Base-by-base conservation (phyloP, 176 grass and related monocot genomes). In the Poa pratensis region DNA sequence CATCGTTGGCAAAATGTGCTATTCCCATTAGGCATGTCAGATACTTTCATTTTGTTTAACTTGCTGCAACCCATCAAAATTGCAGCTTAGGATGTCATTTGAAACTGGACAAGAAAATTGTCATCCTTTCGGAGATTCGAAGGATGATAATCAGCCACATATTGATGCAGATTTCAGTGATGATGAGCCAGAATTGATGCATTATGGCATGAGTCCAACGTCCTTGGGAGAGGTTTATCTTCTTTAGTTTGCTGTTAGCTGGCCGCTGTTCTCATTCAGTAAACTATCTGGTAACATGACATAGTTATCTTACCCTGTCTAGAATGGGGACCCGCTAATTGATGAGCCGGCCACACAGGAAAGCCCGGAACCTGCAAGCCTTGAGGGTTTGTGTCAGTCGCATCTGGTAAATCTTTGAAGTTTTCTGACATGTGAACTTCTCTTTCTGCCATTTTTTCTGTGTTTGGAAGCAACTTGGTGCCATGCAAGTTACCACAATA, bases 1-100 rank as follows among this genome's bases (percentile, higher is more conserved):
- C 13, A 84, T 62, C 79, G 34, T 83, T 63, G 52, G 57, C 48
- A 28, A 73, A 34, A 37, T 74, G 34, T 84, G 1, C 63, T 50
- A 30, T 30, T 88, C 26, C 30, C 49, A 77, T 45, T 69, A 26
- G 28, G 39, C 27, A 55, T 58, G 23, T 39, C 45, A 48, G 4
- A 76, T 65, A 7, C 22, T 82, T 86, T 19, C 7, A 8, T 77
- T 16, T 81, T 65, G 24, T 15, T 75, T 78, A 73, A 51, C 67
- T 78, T 70, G 23, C 23, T 50, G 30, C 20, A 6, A 15, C 53
- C 26, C 17, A 71, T 83, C 46, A 24, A 87, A 76, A 69, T 68
- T 94, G 74, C 83, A 99, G 96, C 87, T 96, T 78, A 89, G 89
- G 88, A 95, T 82, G 78, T 92, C 89, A 78, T 62, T 99, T 87